phyloP scores from a whole-genome alignment of 495 filamentous ascomycete genomes.

The Hamigera avellanea region DNA sequence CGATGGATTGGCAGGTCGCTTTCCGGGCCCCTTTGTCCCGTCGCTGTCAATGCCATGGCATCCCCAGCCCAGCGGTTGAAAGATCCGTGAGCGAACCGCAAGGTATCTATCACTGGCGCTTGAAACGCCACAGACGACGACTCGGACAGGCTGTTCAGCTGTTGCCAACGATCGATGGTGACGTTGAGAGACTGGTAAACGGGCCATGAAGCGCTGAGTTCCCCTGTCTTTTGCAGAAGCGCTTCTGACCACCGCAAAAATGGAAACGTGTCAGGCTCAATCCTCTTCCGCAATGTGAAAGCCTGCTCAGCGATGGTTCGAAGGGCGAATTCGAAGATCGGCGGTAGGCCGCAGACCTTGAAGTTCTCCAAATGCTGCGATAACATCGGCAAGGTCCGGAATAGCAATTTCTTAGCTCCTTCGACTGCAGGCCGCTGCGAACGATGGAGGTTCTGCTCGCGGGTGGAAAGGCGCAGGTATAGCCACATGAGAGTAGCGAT shows the following conservation, averaged over 20 bases:
- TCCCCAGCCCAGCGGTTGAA: slow-evolving; percentile 3
- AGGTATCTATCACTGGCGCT: background rate
- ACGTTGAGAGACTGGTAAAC: slow-evolving; percentile 24
- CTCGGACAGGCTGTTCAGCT: slow-evolving; percentile 10
- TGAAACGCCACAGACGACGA: slow-evolving; percentile 5
- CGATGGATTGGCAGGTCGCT: slow-evolving; percentile 4
- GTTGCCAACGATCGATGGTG: slow-evolving; percentile 22
- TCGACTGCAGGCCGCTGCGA: slow-evolving; percentile 29
- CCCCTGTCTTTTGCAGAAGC: slow-evolving; percentile 19
- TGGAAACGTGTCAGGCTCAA: slow-evolving; percentile 25
- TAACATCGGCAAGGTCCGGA: slow-evolving; percentile 30
- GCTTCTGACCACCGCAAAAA: slow-evolving; percentile 29
- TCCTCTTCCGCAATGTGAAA: slow-evolving; percentile 19
- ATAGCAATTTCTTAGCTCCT: slow-evolving; percentile 32
- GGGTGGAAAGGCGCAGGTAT: slow-evolving; percentile 27
- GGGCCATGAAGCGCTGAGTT: slow-evolving; percentile 23
- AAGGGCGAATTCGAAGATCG: slow-evolving; percentile 31
- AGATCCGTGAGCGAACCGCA: background rate
- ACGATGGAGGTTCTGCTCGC: slow-evolving; percentile 20
- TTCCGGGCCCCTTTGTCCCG: slow-evolving; percentile 1
- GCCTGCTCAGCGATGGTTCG: slow-evolving; percentile 30
- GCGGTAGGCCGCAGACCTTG: slow-evolving; percentile 33
- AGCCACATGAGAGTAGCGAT: slow-evolving; percentile 33
- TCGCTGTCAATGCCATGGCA: slow-evolving; percentile 3
- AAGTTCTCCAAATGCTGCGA: slow-evolving; percentile 37